Conservation (phyloP, 148 eudicot genomes). For the Fagopyrum homotropicum region DNA sequence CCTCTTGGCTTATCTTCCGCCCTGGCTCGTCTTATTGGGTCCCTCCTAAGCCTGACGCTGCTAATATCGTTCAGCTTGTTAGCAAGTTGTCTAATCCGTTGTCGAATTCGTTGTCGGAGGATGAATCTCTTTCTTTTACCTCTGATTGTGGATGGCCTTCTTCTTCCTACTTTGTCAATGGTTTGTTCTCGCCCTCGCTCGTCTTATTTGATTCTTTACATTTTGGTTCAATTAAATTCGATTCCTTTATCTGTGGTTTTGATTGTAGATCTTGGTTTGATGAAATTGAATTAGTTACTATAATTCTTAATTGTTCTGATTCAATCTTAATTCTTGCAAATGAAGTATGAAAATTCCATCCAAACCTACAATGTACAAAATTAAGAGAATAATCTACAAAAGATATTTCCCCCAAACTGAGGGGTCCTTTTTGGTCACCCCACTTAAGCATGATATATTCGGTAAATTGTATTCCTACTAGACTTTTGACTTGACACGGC, state of each 20-base stretch:
- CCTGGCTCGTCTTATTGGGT: conserved; percentile 91
- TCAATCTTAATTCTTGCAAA: no score
- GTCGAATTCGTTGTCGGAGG: conserved; percentile 33
- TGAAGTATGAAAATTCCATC: no score
- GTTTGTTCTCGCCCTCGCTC: conserved; percentile 19
- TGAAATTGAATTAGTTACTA: background rate
- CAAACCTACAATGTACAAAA: no score
- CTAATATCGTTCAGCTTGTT: conserved; percentile 35
- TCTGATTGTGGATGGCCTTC: conserved; percentile 57
- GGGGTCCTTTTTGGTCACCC: no score
- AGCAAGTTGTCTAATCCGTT: conserved; percentile 40
- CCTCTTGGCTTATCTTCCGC: conserved; percentile 84
- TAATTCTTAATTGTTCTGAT: no score
- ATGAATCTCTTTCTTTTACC: conserved; percentile 38
- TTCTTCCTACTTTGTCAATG: conserved; percentile 40
- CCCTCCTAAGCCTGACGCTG: conserved; percentile 37
- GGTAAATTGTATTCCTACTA: background rate
- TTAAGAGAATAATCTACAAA: no score
- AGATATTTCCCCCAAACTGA: no score
- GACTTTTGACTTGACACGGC: background rate
- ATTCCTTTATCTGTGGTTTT: background rate
- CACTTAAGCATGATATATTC: no score
- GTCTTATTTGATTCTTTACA: background rate
- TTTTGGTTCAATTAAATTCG: background rate
- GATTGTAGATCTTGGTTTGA: background rate